Evolutionary conservation across 805 yeast genomes (phyloP).

Genomic region (Middelhovenomyces tepae): DNA sequence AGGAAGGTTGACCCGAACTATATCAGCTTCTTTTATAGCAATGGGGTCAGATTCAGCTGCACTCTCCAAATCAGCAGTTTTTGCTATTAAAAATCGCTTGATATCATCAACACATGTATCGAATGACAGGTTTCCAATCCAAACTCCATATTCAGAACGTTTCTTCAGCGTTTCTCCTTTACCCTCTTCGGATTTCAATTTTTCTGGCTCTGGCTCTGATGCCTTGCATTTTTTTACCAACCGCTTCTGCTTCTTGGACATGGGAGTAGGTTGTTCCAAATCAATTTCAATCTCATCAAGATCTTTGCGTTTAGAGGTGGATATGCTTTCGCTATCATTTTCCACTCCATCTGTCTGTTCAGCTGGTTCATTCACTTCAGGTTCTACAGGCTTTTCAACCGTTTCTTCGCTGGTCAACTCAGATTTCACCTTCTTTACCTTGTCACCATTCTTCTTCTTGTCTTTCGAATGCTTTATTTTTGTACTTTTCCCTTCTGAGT

Average conservation of each 20-base stretch:
- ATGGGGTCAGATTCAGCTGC: conserved; percentile 23
- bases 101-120: conserved; percentile 75
- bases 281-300: conserved; percentile 35
- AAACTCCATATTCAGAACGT: conserved; percentile 59
- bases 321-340: background rate
- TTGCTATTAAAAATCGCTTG: conserved; percentile 50
- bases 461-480: too few relatives aligned
- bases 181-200: conserved; percentile 27
- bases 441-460: too few relatives aligned
- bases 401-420: conserved; percentile 1
- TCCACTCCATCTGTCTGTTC: background rate
- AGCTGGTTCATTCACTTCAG: background rate
- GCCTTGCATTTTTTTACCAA: conserved; percentile 55
- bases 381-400: background rate
- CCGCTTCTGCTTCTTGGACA: conserved; percentile 88
- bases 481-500: too few relatives aligned
- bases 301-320: background rate
- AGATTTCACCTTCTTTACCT: conserved; percentile 1
- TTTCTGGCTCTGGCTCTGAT: conserved; percentile 22
- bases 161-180: conserved; percentile 18
- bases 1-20: conserved; percentile 78
- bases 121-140: conserved; percentile 90
- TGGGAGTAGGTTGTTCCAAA: conserved; percentile 56
- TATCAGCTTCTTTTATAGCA: conserved; percentile 45
- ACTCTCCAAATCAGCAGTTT: conserved; percentile 34